Evolutionary conservation across 768 basidiomycete genomes (phyloP), one percentile per base, ranked within the genome.

Genomic region (Amanita fuliginea): DNA sequence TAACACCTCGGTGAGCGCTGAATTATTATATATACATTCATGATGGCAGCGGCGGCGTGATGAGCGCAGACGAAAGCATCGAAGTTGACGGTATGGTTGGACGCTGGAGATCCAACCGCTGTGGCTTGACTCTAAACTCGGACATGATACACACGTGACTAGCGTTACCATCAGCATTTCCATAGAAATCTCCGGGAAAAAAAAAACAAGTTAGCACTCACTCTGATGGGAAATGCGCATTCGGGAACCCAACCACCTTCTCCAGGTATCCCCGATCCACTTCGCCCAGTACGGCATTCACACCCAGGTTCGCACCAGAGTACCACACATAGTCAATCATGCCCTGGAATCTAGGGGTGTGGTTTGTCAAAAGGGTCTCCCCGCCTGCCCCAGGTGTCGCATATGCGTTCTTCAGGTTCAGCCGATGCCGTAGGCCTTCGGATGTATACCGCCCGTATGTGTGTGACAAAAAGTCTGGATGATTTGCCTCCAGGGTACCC

Each of bases 211-310:
- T n/a, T n/a, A n/a, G n/a, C 13, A 83, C 91, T 62, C 66, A 97
- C 93, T 97, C 94, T 52, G 92, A 94, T 19, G 95, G 92, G 75
- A 93, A 96, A 62, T 97, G 91, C 1, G 83, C 79, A 64, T 97
- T 94, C 24, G 96, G 96, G 75, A 98, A 98, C 33, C 96, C 96
- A 40, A 97, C 95, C 14, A 80, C 80, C 69, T 90, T 90, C 55
- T 85, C 81, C 62, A 97, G 62, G 70, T 99, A 99, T 21, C 62
- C 62, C 57, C 72, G 74, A 62, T 97, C 93, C 51, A 97, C 82
- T 63, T 86, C 90, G 11, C 88, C 88, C 39, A 98, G 71, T n/a
- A 95, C 80, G 18, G 83, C 81, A 53, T 83, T 92, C 22, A 88
- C 81, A 8, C 76, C 73, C 44, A 98, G 56, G 52, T 80, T 89